Evolutionary conservation across 768 basidiomycete species (phyloP).

Genomic region (Pulveroboletus sp.): DNA sequence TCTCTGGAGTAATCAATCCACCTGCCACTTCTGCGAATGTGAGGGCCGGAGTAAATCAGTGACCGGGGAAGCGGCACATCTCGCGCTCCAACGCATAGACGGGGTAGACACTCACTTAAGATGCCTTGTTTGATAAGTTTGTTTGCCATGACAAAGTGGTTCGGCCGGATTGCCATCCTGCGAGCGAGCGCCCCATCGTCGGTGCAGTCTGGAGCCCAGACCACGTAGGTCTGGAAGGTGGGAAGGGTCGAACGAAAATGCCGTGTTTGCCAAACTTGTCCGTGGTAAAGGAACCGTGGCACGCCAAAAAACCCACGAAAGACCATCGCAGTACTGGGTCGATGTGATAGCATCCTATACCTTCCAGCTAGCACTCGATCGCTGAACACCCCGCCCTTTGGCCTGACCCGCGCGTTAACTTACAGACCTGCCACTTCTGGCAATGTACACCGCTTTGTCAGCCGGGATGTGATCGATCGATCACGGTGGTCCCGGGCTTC

Average conservation of each 20-base stretch:
- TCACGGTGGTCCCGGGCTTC: no score
- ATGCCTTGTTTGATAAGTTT: conserved; percentile 40
- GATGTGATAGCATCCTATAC: no score
- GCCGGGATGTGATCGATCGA: no score
- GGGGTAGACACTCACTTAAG: conserved; percentile 41
- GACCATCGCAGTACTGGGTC: not conserved
- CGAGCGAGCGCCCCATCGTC: conserved; percentile 53
- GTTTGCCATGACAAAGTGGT: conserved; percentile 49
- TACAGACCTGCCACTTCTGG: conserved; percentile 10
- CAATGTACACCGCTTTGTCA: not conserved
- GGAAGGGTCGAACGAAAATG: conserved; percentile 9
- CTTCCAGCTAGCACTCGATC: no score
- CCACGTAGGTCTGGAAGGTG: conserved; percentile 31
- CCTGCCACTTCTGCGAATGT: conserved; percentile 46
- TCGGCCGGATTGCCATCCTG: conserved; percentile 51
- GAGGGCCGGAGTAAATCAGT: conserved; percentile 2
- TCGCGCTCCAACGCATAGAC: not conserved
- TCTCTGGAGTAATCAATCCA: conserved; percentile 56
- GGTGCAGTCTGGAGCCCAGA: conserved; percentile 65
- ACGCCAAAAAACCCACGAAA: not conserved
- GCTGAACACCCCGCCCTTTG: no score
- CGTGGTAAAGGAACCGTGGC: conserved; percentile 1
- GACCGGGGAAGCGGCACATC: conserved; percentile 1
- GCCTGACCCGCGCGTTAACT: conserved; percentile 3
- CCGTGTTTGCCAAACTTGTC: no score